Conservation (phyloP, 2,329 filamentous ascomycete species). For the Plectosphaerella sp. region DNA sequence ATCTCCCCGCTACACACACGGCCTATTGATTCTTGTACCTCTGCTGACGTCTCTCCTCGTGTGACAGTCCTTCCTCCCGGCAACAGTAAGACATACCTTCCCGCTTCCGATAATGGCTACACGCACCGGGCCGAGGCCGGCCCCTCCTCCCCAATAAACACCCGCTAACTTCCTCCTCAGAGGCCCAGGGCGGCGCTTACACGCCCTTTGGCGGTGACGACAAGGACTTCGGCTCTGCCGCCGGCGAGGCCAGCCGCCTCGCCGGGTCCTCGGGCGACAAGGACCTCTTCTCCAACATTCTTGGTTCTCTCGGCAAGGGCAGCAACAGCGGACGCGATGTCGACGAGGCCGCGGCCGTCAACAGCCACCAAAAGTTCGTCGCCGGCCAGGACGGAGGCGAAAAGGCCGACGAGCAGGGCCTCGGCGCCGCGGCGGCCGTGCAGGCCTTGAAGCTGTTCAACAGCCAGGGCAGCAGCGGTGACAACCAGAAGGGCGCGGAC, state of each 20-base stretch:
- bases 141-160: neutral
- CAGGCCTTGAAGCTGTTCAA: constrained; percentile 79
- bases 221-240: constrained; percentile 43
- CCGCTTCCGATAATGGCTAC: neutral
- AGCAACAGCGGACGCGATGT: constrained; percentile 39
- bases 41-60: neutral
- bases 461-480: constrained; percentile 35
- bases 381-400: constrained; percentile 41
- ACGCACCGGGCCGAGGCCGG: constrained; percentile 3
- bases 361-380: constrained; percentile 74
- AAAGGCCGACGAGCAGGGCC: constrained; percentile 44
- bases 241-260: constrained; percentile 40
- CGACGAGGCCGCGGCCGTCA: constrained; percentile 60
- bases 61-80: constrained; percentile 12
- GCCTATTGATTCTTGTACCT: neutral
- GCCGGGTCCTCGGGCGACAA: constrained; percentile 41
- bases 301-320: constrained; percentile 41
- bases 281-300: constrained; percentile 44
- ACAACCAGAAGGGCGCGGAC: constrained; percentile 28
- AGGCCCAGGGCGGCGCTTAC: constrained; percentile 24
- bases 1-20: neutral
- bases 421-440: constrained; percentile 73
- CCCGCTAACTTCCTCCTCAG: constrained; percentile 11
- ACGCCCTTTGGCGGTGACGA: constrained; percentile 32
- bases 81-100: constrained; percentile 17